These are phyloP conservation scores for Kuraishia hungarica DNA, from an alignment of 805 yeast species.

Conservation along the genomic window DNA sequence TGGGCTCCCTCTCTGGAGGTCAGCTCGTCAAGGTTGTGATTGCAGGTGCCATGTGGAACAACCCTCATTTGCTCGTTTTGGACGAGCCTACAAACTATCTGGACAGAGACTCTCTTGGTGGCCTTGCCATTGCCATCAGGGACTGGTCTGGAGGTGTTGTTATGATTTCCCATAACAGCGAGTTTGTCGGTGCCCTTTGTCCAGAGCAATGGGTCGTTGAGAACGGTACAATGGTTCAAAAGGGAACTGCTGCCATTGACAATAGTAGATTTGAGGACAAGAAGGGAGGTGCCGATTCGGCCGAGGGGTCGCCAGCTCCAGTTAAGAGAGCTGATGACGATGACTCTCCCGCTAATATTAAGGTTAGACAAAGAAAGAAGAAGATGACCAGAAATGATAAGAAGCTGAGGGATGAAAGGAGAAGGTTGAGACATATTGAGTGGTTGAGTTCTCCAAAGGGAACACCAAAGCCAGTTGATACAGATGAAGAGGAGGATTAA, in stretches of 20 bases:
- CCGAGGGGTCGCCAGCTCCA: slow-evolving; percentile 38
- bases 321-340: slow-evolving; percentile 51
- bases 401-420: slow-evolving; percentile 85
- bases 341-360: slow-evolving; percentile 93
- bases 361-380: slow-evolving; percentile 89
- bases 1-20: slow-evolving; percentile 96
- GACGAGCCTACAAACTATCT: slow-evolving; percentile 99
- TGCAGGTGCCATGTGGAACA: slow-evolving; percentile 97
- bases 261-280: slow-evolving; percentile 76
- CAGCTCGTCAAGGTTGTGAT: slow-evolving; percentile 98
- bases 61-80: slow-evolving; percentile 85
- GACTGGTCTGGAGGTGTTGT: slow-evolving; percentile 99
- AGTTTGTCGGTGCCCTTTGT: slow-evolving; percentile 93
- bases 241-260: slow-evolving; percentile 73
- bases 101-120: slow-evolving; percentile 98
- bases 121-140: slow-evolving; percentile 93
- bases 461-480: slow-evolving; percentile 88
- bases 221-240: slow-evolving; percentile 80
- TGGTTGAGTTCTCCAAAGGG: slow-evolving; percentile 98
- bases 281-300: slow-evolving; percentile 33
- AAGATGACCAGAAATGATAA: slow-evolving; percentile 95
- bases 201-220: slow-evolving; percentile 99
- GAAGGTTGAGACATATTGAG: slow-evolving; percentile 87
- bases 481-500: slow-evolving; percentile 79
- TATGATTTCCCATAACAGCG: slow-evolving; percentile 96